Evolutionary conservation across 2,329 filamentous ascomycete genomes (phyloP).

Genomic region (Moelleriella libera): DNA sequence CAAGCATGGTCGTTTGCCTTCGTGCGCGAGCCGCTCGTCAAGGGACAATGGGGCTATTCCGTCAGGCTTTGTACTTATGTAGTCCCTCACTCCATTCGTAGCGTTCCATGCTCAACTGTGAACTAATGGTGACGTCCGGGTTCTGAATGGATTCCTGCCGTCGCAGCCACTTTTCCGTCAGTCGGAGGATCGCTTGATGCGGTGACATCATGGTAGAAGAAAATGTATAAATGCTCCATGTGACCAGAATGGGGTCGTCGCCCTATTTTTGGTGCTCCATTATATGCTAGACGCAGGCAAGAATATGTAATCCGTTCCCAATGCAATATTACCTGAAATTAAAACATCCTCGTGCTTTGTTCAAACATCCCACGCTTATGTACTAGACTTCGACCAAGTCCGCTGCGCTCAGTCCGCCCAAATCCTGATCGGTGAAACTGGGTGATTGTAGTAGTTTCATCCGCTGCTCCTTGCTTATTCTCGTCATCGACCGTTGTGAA

Average conservation of each 20-base stretch:
- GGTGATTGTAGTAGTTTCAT: too few relatives aligned
- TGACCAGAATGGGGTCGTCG: not conserved
- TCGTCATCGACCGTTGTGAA: too few relatives aligned
- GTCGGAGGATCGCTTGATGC: not conserved
- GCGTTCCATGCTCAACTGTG: too few relatives aligned
- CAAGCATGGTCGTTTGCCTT: too few relatives aligned
- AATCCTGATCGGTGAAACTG: too few relatives aligned
- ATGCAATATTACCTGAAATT: constrained; percentile 35
- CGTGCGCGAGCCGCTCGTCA: too few relatives aligned
- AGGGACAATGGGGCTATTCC: too few relatives aligned
- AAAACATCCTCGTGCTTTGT: constrained; percentile 11
- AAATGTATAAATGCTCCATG: not conserved
- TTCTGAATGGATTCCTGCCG: not conserved
- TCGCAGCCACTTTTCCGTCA: not conserved
- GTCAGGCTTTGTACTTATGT: too few relatives aligned
- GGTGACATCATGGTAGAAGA: not conserved
- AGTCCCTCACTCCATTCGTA: too few relatives aligned
- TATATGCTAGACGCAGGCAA: constrained; percentile 16
- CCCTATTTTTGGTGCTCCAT: constrained; percentile 9
- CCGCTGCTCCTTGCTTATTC: too few relatives aligned
- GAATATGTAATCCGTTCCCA: constrained; percentile 19
- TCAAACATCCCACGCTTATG: constrained; percentile 17
- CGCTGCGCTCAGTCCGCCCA: constrained; percentile 1
- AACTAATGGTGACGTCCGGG: too few relatives aligned
- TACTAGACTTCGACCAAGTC: constrained; percentile 16